Evolutionary conservation across 331 rosid species (phyloP).

Genomic region (Saraca asoca): DNA sequence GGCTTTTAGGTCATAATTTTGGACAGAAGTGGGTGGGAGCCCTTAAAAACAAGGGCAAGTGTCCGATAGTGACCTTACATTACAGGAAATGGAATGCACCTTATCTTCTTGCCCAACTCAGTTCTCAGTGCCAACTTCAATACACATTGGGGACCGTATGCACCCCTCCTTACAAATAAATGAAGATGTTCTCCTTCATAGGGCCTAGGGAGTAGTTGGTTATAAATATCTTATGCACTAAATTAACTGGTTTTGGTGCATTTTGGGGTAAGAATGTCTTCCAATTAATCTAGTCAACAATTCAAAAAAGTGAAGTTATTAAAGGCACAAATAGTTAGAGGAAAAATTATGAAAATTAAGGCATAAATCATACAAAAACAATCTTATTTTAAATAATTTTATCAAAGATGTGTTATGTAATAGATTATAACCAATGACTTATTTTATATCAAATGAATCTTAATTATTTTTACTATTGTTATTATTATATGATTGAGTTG

Average conservation of each 20-base stretch:
- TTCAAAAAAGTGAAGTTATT: not conserved
- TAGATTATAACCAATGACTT: too few relatives aligned
- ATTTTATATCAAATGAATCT: too few relatives aligned
- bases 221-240: not conserved
- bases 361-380: too few relatives aligned
- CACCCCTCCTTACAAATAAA: slow-evolving; percentile 29
- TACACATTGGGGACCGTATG: slow-evolving; percentile 33
- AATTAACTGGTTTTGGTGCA: not conserved
- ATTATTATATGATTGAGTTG: too few relatives aligned
- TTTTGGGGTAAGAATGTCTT: not conserved
- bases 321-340: too few relatives aligned
- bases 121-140: slow-evolving; percentile 18
- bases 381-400: too few relatives aligned
- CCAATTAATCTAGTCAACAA: not conserved
- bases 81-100: slow-evolving; percentile 39
- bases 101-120: slow-evolving; percentile 8
- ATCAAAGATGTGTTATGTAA: too few relatives aligned
- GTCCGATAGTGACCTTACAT: slow-evolving; percentile 50
- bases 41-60: slow-evolving; percentile 23
- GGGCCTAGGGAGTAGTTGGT: not conserved
- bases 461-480: too few relatives aligned
- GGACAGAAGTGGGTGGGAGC: slow-evolving; percentile 34
- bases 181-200: slow-evolving; percentile 18
- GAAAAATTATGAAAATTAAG: too few relatives aligned
- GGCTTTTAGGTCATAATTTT: slow-evolving; percentile 16